Evolutionary conservation across 2,329 filamentous ascomycete genomes (phyloP).

Genomic region (Seiridium unicorne): DNA sequence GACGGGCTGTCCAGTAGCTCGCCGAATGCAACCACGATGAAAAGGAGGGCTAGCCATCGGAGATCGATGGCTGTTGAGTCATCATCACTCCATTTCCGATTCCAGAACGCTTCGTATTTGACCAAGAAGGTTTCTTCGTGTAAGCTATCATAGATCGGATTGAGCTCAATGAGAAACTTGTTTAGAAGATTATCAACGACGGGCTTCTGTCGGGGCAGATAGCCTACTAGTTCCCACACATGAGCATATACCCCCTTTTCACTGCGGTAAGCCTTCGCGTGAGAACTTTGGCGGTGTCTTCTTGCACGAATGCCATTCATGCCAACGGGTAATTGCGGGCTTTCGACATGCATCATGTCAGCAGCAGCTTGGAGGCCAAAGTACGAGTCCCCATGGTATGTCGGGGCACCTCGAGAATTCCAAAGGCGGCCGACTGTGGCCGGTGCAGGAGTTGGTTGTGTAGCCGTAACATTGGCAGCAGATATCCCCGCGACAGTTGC

Average conservation of each 20-base stretch:
- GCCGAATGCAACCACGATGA: constrained; percentile 38
- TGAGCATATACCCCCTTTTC: constrained; percentile 25
- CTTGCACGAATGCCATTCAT: neutral
- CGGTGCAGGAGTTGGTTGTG: too few species aligned
- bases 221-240: constrained; percentile 38
- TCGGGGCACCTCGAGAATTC: constrained; percentile 14
- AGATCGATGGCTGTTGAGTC: constrained; percentile 37
- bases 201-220: constrained; percentile 33
- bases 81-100: constrained; percentile 35
- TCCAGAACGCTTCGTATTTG: constrained; percentile 37
- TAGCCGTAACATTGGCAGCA: too few species aligned
- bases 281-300: constrained; percentile 10
- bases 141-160: constrained; percentile 33
- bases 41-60: constrained; percentile 38
- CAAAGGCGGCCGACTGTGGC: constrained; percentile 8
- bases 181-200: constrained; percentile 33
- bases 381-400: constrained; percentile 18
- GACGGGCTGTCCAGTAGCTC: constrained; percentile 33
- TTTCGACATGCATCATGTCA: constrained; percentile 13
- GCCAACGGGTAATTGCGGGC: constrained; percentile 13
- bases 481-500: too few species aligned
- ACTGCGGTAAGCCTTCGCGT: constrained; percentile 13
- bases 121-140: constrained; percentile 30
- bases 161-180: constrained; percentile 33
- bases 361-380: constrained; percentile 19